These are phyloP conservation scores for Talaromyces pinophilus DNA, from an alignment of 2,329 filamentous ascomycete genomes.

Conservation along the genomic window DNA sequence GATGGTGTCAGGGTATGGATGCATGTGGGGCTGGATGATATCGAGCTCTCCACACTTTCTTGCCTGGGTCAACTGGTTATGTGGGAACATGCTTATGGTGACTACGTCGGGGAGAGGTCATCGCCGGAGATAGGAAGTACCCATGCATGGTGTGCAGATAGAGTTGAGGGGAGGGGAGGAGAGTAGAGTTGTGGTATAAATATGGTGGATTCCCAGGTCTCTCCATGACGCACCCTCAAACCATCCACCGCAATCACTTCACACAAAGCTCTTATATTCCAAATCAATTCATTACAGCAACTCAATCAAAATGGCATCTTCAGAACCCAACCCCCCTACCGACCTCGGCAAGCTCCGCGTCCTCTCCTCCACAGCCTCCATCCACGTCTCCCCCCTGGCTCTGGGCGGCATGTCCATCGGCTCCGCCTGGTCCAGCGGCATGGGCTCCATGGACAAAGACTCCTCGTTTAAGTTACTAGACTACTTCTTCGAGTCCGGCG, in stretches of 20 bases:
- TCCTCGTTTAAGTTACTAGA: constrained; percentile 66
- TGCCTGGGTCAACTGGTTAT: too few relatives aligned
- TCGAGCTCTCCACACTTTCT: too few relatives aligned
- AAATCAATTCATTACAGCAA: too few relatives aligned
- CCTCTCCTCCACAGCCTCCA: constrained; percentile 64
- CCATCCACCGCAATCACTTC: too few relatives aligned
- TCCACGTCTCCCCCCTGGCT: constrained; percentile 67
- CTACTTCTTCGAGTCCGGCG: constrained; percentile 64
- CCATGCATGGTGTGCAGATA: too few relatives aligned
- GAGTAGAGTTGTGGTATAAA: not conserved
- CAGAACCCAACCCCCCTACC: constrained; percentile 50
- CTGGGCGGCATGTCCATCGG: constrained; percentile 45
- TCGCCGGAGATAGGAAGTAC: not conserved
- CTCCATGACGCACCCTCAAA: too few relatives aligned
- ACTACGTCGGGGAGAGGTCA: too few relatives aligned
- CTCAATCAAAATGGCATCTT: not conserved
- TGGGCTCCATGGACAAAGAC: constrained; percentile 67
- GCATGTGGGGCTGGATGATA: too few relatives aligned
- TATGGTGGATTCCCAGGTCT: not conserved
- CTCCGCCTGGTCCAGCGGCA: constrained; percentile 48
- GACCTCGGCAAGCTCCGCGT: constrained; percentile 66
- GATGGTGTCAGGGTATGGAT: too few relatives aligned
- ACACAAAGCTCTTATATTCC: too few relatives aligned
- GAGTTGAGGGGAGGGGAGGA: not conserved
- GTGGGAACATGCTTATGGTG: too few relatives aligned